Percentiles rank a stretch among this genome's conserved stretches.
These are phyloP conservation scores for Aspergillus piperis DNA, from an alignment of 2,329 filamentous ascomycete species.

Conservation along the genomic window DNA sequence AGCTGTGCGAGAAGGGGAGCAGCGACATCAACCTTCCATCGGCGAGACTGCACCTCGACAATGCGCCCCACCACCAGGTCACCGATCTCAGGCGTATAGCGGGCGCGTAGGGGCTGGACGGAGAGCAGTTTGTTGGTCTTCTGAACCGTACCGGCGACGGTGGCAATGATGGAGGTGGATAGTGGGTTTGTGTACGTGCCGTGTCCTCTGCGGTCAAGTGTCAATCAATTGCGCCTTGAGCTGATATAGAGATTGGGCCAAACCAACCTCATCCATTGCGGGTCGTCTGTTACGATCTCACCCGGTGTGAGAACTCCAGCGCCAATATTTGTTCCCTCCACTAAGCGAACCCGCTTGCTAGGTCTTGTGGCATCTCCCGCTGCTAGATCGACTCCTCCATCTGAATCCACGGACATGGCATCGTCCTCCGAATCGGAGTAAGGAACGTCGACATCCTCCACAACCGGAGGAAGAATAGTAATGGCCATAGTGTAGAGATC, in stretches of 20 bases:
- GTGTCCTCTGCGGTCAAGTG: slow-evolving; percentile 66
- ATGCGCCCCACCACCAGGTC: slow-evolving; percentile 94
- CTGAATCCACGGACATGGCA: slow-evolving; percentile 51
- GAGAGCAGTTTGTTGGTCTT: slow-evolving; percentile 97
- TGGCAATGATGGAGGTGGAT: slow-evolving; percentile 73
- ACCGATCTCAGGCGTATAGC: slow-evolving; percentile 94
- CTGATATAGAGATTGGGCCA: neutral
- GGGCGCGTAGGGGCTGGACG: slow-evolving; percentile 82
- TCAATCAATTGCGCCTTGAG: slow-evolving; percentile 3
- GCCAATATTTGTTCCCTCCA: slow-evolving; percentile 27
- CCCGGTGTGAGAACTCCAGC: slow-evolving; percentile 78
- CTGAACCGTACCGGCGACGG: slow-evolving; percentile 84
- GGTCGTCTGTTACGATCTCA: slow-evolving; percentile 81
- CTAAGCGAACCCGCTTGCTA: slow-evolving; percentile 40
- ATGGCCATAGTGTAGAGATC: slow-evolving; percentile 54
- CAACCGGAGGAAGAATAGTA: slow-evolving; percentile 58
- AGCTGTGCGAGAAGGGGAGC: slow-evolving; percentile 82
- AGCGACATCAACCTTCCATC: slow-evolving; percentile 94
- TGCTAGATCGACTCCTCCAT: slow-evolving; percentile 41
- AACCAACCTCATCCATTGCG: slow-evolving; percentile 82
- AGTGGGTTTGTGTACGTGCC: slow-evolving; percentile 74
- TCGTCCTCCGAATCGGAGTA: slow-evolving; percentile 49
- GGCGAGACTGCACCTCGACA: slow-evolving; percentile 86
- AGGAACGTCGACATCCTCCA: slow-evolving; percentile 34
- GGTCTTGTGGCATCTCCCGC: slow-evolving; percentile 34